Percentiles rank a stretch among this genome's conserved stretches.
Evolutionary conservation across 2,329 filamentous ascomycete species (phyloP).

Genomic region (Penicillium sp.): DNA sequence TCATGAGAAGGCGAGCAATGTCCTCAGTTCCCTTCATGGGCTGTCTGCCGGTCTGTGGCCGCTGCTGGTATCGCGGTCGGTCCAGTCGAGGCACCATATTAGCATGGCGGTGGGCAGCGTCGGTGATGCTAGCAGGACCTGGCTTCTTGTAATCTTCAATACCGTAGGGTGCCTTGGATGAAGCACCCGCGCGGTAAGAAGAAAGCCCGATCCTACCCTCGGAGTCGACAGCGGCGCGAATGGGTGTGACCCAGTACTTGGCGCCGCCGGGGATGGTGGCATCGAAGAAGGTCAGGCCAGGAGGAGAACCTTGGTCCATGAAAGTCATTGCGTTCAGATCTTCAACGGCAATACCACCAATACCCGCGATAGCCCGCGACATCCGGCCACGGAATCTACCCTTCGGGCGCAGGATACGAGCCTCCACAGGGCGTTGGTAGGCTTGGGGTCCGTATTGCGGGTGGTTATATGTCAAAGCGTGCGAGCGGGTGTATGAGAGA

Average conservation of each 20-base stretch:
- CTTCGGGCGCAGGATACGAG: slow-evolving; percentile 58
- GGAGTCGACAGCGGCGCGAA: slow-evolving; percentile 49
- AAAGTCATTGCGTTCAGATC: slow-evolving; percentile 40
- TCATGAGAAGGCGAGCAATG: slow-evolving; percentile 34
- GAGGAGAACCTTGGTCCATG: slow-evolving; percentile 36
- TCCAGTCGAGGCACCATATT: slow-evolving; percentile 36
- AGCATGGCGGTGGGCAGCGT: slow-evolving; percentile 26
- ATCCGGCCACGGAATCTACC: slow-evolving; percentile 34
- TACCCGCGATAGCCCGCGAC: slow-evolving; percentile 39
- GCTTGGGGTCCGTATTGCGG: slow-evolving; percentile 62
- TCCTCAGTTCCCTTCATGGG: slow-evolving; percentile 28
- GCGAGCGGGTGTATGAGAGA: slow-evolving; percentile 61
- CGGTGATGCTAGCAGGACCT: slow-evolving; percentile 27
- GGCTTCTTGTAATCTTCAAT: slow-evolving; percentile 39
- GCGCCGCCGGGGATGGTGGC: slow-evolving; percentile 51
- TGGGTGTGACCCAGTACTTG: slow-evolving; percentile 55
- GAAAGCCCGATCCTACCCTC: slow-evolving; percentile 47
- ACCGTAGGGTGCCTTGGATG: slow-evolving; percentile 38
- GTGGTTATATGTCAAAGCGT: slow-evolving; percentile 59
- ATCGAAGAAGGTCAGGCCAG: slow-evolving; percentile 48
- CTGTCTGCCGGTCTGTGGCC: slow-evolving; percentile 19
- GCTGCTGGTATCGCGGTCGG: slow-evolving; percentile 16
- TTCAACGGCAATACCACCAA: slow-evolving; percentile 45
- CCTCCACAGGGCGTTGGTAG: slow-evolving; percentile 54
- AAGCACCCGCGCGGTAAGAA: slow-evolving; percentile 35